Conservation (phyloP, 345 rosid genomes). For the Eucalyptus rudis region DNA sequence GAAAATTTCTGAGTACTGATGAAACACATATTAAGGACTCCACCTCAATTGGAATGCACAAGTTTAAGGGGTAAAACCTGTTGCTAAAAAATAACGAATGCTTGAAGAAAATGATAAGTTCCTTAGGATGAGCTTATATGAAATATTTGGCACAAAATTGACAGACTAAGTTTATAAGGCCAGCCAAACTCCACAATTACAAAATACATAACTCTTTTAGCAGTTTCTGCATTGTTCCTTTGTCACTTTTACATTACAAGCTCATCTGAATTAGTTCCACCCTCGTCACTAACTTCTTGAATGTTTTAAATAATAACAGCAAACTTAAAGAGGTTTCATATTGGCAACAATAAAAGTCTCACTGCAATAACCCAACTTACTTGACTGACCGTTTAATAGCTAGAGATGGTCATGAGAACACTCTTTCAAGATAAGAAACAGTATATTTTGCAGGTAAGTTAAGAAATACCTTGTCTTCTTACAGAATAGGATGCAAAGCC, state of each 20-base stretch:
- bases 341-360: not conserved
- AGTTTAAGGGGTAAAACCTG: not conserved
- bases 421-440: not conserved
- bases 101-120: not conserved
- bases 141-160: not conserved
- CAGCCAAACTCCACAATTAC: not conserved
- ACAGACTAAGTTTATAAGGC: not conserved
- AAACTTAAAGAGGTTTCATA: not conserved
- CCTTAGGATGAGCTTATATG: not conserved
- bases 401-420: not conserved
- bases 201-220: not conserved
- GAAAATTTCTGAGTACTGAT: not conserved
- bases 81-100: not conserved
- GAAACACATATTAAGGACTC: not conserved
- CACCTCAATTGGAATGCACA: not conserved
- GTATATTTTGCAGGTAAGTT: not conserved
- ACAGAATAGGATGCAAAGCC: slow-evolving; percentile 89
- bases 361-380: not conserved
- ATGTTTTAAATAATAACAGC: not conserved
- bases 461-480: slow-evolving; percentile 72
- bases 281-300: not conserved
- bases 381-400: not conserved
- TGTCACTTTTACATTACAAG: not conserved
- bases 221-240: not conserved
- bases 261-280: not conserved